These are phyloP conservation scores for Chaetomium sp. DNA, from an alignment of 2,329 filamentous ascomycete species.

Conservation along the genomic window DNA sequence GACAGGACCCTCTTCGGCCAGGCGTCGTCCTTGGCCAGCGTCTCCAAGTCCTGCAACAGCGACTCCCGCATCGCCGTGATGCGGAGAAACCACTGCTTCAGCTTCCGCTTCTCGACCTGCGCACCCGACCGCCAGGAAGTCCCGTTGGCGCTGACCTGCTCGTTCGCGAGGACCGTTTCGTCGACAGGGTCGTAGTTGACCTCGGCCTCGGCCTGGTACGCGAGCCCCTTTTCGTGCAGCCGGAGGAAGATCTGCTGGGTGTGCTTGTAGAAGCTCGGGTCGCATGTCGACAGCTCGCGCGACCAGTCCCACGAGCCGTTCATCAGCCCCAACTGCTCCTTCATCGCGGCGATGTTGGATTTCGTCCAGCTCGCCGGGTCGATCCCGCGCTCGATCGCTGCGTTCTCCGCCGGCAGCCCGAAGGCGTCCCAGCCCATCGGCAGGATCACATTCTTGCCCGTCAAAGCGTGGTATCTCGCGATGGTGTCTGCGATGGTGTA, in stretches of 20 bases:
- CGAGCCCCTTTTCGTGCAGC: conserved; percentile 66
- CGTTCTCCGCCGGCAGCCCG: conserved; percentile 85
- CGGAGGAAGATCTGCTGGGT: conserved; percentile 80
- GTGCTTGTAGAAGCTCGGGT: conserved; percentile 81
- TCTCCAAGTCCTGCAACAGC: conserved; percentile 63
- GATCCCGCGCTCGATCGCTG: conserved; percentile 74
- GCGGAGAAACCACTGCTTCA: conserved; percentile 86
- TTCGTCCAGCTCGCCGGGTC: conserved; percentile 74
- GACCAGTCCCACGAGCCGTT: conserved; percentile 77
- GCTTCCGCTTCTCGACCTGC: conserved; percentile 68
- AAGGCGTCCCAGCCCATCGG: conserved; percentile 97
- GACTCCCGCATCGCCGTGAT: conserved; percentile 73
- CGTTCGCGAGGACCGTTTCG: conserved; percentile 83
- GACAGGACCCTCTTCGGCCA: conserved; percentile 80
- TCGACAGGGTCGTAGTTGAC: conserved; percentile 91
- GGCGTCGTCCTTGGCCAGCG: conserved; percentile 52
- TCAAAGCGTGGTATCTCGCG: conserved; percentile 67
- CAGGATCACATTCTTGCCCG: conserved; percentile 68
- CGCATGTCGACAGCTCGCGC: conserved; percentile 78
- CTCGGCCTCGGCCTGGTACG: conserved; percentile 74
- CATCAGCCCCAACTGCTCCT: conserved; percentile 70
- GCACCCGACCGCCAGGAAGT: conserved; percentile 83
- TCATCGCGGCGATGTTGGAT: conserved; percentile 78
- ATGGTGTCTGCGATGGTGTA: conserved; percentile 88
- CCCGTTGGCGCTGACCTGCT: conserved; percentile 84